phyloP scores from a whole-genome alignment of 2,329 filamentous ascomycete genomes.

The Hysterium pulicare region DNA sequence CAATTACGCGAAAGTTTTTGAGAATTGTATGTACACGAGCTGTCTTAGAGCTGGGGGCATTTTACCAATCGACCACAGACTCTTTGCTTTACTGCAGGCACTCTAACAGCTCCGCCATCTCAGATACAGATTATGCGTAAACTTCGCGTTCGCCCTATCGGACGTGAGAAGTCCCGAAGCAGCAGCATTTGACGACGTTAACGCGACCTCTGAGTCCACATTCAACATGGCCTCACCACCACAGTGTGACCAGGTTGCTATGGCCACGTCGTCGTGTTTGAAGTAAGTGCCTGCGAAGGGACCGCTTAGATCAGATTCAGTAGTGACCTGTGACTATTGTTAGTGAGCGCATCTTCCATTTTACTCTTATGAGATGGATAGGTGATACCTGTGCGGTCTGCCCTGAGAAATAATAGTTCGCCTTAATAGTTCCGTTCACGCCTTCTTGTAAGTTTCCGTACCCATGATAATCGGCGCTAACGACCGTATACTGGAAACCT shows the following conservation, averaged over 20 bases:
- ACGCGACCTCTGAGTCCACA: not conserved
- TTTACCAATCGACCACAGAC: no score
- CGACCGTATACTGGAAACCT: slow-evolving; percentile 37
- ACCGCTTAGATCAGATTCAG: slow-evolving; percentile 30
- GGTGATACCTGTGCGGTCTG: slow-evolving; percentile 22
- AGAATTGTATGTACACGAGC: no score
- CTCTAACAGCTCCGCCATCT: slow-evolving; percentile 1
- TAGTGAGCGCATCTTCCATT: not conserved
- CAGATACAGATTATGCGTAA: not conserved
- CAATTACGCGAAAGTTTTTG: no score
- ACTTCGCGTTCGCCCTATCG: not conserved
- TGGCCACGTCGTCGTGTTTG: slow-evolving; percentile 40
- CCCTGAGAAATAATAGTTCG: slow-evolving; percentile 37
- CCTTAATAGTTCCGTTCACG: slow-evolving; percentile 32
- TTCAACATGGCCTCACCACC: not conserved
- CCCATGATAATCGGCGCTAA: slow-evolving; percentile 33
- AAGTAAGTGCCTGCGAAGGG: slow-evolving; percentile 44
- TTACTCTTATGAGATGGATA: not conserved
- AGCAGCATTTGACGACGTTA: not conserved
- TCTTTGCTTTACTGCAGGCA: no score
- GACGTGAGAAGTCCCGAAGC: not conserved
- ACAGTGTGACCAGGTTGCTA: slow-evolving; percentile 28
- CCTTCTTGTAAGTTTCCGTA: slow-evolving; percentile 34
- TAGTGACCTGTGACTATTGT: not conserved
- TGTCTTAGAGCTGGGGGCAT: no score